phyloP scores from a whole-genome alignment of 495 filamentous ascomycete species.

The Penicillium ucsense region DNA sequence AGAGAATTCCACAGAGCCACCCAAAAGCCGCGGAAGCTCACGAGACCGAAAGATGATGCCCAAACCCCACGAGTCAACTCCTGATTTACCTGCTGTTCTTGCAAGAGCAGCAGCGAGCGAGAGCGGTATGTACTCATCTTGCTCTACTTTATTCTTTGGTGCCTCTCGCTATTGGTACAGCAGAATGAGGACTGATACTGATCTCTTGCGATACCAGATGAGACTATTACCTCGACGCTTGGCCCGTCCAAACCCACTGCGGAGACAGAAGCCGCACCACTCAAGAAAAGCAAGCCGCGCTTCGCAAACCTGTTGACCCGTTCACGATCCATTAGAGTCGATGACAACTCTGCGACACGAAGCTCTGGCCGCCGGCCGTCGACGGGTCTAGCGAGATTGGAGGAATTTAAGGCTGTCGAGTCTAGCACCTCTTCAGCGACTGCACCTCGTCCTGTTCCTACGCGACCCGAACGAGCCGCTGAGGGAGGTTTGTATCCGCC shows the following conservation, averaged over 20 bases:
- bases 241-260: conserved; percentile 20
- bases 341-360: conserved; percentile 31
- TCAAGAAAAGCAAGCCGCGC: conserved; percentile 39
- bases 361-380: conserved; percentile 33
- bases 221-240: conserved; percentile 17
- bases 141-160: not conserved
- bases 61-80: conserved; percentile 32
- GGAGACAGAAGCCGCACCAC: conserved; percentile 19
- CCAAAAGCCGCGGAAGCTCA: conserved; percentile 36
- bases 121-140: conserved; percentile 16
- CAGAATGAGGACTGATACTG: too few species aligned
- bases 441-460: conserved; percentile 47
- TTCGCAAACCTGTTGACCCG: conserved; percentile 53
- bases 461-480: conserved; percentile 51
- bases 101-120: conserved; percentile 22
- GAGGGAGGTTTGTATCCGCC: conserved; percentile 15
- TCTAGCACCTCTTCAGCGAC: conserved; percentile 2
- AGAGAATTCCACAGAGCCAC: conserved; percentile 26
- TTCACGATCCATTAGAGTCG: conserved; percentile 55
- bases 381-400: conserved; percentile 32
- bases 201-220: not conserved
- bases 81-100: conserved; percentile 29
- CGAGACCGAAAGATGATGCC: conserved; percentile 30
- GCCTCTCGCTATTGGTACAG: too few species aligned
- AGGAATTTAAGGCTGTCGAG: conserved; percentile 26